Evolutionary conservation across 2,329 filamentous ascomycete species (phyloP).

Genomic region (Talaromyces islandicus): DNA sequence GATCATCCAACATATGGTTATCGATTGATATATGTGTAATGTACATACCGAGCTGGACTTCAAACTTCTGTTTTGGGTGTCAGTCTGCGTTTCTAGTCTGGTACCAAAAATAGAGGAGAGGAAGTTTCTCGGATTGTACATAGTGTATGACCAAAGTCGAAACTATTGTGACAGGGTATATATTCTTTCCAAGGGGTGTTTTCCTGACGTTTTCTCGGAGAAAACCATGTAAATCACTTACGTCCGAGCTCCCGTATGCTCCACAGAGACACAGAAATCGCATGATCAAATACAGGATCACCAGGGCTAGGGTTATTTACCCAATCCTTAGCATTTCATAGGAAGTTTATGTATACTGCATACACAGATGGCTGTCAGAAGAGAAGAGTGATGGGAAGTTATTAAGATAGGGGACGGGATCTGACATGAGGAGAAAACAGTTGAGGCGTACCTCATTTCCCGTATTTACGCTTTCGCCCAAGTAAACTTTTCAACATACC

Average conservation of each 20-base stretch:
- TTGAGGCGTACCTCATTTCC: neutral
- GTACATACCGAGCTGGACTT: neutral
- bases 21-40: neutral
- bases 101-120: neutral
- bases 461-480: neutral
- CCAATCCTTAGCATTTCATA: neutral
- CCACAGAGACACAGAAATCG: neutral
- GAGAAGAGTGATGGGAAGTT: neutral
- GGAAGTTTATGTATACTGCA: neutral
- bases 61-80: neutral
- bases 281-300: neutral
- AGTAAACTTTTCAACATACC: neutral
- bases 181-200: neutral
- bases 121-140: no score
- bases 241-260: neutral
- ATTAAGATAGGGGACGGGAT: neutral
- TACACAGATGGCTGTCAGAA: neutral
- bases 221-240: neutral
- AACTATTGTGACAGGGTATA: neutral
- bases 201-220: neutral
- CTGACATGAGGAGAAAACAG: neutral
- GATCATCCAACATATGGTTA: no score
- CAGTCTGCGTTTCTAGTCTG: neutral
- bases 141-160: no score
- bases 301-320: neutral